phyloP scores from a whole-genome alignment of 2,329 filamentous ascomycete genomes.

The Pseudogymnoascus sp. region DNA sequence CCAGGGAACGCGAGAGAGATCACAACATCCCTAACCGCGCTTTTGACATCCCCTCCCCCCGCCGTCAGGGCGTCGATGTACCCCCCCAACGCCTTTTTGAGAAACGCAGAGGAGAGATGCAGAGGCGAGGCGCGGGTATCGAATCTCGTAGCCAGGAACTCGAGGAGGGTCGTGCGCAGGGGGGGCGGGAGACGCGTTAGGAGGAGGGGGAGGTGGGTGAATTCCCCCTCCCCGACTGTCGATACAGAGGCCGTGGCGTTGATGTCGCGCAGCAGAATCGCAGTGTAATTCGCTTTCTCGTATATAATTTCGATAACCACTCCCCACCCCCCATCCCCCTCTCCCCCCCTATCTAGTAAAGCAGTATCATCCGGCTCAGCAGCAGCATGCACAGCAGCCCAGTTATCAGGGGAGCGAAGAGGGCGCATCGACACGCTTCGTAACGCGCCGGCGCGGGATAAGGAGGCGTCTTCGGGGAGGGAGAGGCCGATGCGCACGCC shows the following conservation, averaged over 20 bases:
- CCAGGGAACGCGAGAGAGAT: neutral
- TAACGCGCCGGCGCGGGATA: slow-evolving; percentile 32
- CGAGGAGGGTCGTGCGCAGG: slow-evolving; percentile 33
- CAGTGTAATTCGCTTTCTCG: slow-evolving; percentile 24
- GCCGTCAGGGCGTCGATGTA: slow-evolving; percentile 21
- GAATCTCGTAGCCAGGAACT: slow-evolving; percentile 35
- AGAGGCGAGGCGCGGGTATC: slow-evolving; percentile 33
- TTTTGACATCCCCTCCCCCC: slow-evolving; percentile 16
- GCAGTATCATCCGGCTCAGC: slow-evolving; percentile 14
- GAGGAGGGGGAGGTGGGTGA: slow-evolving; percentile 36
- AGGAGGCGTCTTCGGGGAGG: slow-evolving; percentile 26
- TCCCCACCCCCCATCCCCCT: slow-evolving; percentile 16
- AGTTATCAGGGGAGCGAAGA: slow-evolving; percentile 32
- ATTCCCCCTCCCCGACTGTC: slow-evolving; percentile 19
- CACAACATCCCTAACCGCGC: slow-evolving; percentile 17
- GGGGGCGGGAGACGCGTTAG: slow-evolving; percentile 37
- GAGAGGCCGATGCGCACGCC: slow-evolving; percentile 36
- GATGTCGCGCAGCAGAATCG: slow-evolving; percentile 19
- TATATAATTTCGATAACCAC: slow-evolving; percentile 23
- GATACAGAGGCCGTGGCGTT: neutral
- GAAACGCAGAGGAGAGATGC: slow-evolving; percentile 29
- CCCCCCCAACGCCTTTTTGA: slow-evolving; percentile 26
- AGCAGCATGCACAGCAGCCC: slow-evolving; percentile 14
- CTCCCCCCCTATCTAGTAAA: slow-evolving; percentile 8
- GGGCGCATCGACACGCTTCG: slow-evolving; percentile 34